phyloP scores from a whole-genome alignment of 2,329 filamentous ascomycete species.

The Penicillium sumatraense region DNA sequence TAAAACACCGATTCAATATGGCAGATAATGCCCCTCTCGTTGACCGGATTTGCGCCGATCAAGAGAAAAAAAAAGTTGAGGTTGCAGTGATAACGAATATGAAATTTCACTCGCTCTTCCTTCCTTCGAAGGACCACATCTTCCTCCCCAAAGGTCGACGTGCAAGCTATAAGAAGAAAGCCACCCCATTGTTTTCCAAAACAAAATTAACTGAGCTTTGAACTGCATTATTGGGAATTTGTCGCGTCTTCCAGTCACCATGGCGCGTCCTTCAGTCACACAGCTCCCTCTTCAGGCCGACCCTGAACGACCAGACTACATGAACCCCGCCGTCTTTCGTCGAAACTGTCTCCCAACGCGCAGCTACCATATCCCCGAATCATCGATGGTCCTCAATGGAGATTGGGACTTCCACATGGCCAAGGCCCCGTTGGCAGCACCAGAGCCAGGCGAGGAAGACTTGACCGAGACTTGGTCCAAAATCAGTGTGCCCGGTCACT shows the following conservation, averaged over 20 bases:
- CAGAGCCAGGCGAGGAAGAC: conserved; percentile 21
- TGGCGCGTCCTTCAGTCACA: background rate
- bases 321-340: conserved; percentile 48
- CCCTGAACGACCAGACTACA: conserved; percentile 7
- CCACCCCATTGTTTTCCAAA: background rate
- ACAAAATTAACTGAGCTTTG: background rate
- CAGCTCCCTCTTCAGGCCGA: conserved; percentile 5
- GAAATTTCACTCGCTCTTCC: background rate
- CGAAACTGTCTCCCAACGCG: conserved; percentile 59
- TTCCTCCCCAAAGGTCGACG: background rate
- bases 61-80: background rate
- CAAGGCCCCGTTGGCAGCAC: conserved; percentile 50
- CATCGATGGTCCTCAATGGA: conserved; percentile 55
- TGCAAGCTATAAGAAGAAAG: background rate
- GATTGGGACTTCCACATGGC: conserved; percentile 62
- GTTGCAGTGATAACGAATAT: background rate
- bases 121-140: background rate
- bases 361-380: conserved; percentile 59
- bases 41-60: background rate
- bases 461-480: conserved; percentile 8
- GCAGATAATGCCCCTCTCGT: background rate
- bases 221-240: background rate
- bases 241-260: background rate
- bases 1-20: background rate
- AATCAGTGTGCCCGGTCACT: conserved; percentile 67